Evolutionary conservation across 805 yeast species (phyloP).

Genomic region (Metahyphopichia silvanorum): DNA sequence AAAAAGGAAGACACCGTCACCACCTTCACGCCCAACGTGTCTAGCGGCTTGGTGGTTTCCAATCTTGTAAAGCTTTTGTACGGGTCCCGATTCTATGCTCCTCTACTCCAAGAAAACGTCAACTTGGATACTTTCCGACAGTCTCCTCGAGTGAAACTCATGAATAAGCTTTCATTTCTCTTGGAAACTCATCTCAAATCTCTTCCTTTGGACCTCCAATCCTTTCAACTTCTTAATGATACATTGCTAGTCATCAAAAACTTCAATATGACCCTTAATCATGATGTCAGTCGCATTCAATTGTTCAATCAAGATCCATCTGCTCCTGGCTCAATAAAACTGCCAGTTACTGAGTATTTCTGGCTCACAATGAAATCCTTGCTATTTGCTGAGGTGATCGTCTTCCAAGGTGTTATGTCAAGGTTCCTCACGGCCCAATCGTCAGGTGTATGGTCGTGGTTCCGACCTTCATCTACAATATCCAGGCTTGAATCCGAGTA

Average conservation of each 20-base stretch:
- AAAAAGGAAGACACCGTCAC: slow-evolving; percentile 19
- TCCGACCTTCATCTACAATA: slow-evolving; percentile 5
- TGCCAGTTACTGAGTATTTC: slow-evolving; percentile 14
- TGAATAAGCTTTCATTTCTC: slow-evolving; percentile 47
- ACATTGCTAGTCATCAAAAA: slow-evolving; percentile 18
- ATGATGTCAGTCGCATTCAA: slow-evolving; percentile 10
- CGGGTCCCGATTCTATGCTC: too few species aligned
- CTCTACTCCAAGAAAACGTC: slow-evolving; percentile 6
- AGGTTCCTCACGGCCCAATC: slow-evolving; percentile 22
- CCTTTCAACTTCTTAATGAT: slow-evolving; percentile 16
- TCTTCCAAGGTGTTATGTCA: slow-evolving; percentile 48
- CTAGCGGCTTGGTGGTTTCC: slow-evolving; percentile 14
- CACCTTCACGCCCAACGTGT: slow-evolving; percentile 16
- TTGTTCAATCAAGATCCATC: slow-evolving; percentile 9
- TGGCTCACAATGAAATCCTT: slow-evolving; percentile 41
- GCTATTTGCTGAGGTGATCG: slow-evolving; percentile 46
- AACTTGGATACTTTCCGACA: slow-evolving; percentile 13
- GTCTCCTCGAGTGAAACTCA: slow-evolving; percentile 45
- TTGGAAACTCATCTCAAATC: slow-evolving; percentile 32
- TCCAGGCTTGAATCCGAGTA: slow-evolving; percentile 20
- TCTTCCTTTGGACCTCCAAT: slow-evolving; percentile 8
- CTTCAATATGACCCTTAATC: slow-evolving; percentile 24
- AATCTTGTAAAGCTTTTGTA: slow-evolving; percentile 18
- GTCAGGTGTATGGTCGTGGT: slow-evolving; percentile 2
- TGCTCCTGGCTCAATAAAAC: slow-evolving; percentile 2